A percentile compares a stretch with the other conserved stretches of the same genome.
phyloP scores from a whole-genome alignment of 2,329 filamentous ascomycete genomes.

The Basipetospora chlamydospora region DNA sequence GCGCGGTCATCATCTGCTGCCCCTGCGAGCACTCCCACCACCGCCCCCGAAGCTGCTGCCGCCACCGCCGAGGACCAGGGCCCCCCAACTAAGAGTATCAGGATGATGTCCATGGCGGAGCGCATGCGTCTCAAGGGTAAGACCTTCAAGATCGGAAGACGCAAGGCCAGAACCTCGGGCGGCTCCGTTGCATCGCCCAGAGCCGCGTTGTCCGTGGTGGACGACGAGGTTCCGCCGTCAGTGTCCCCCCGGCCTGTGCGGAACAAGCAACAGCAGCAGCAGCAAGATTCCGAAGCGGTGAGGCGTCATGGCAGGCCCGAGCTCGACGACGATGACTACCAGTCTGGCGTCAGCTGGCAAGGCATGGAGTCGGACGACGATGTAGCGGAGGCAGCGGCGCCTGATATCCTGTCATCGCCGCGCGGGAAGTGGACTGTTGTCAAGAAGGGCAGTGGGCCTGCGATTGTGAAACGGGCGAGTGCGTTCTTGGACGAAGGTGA shows the following conservation, averaged over 20 bases:
- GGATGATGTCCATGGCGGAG: conserved; percentile 38
- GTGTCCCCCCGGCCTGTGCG: not conserved
- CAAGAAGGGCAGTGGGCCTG: not conserved
- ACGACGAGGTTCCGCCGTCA: not conserved
- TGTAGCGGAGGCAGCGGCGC: not conserved
- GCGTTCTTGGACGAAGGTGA: not conserved
- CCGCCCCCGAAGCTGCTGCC: conserved; percentile 8
- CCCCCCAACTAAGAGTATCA: conserved; percentile 3
- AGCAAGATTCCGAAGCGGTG: too few species aligned
- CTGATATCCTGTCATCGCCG: not conserved
- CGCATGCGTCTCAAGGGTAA: conserved; percentile 39
- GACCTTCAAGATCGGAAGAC: conserved; percentile 34
- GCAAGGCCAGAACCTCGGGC: conserved; percentile 10
- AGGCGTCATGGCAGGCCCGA: not conserved
- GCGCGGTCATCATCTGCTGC: not conserved
- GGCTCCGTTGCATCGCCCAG: too few species aligned
- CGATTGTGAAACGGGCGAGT: not conserved
- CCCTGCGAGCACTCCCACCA: too few species aligned
- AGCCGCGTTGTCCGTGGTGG: not conserved
- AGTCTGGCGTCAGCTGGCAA: not conserved
- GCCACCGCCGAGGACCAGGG: too few species aligned
- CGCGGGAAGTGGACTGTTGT: not conserved
- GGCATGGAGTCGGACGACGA: not conserved
- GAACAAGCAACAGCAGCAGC: not conserved
- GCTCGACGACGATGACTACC: not conserved